These are phyloP conservation scores for Pleodorina starrii DNA, from an alignment of 139 green algal species.

Conservation along the genomic window DNA sequence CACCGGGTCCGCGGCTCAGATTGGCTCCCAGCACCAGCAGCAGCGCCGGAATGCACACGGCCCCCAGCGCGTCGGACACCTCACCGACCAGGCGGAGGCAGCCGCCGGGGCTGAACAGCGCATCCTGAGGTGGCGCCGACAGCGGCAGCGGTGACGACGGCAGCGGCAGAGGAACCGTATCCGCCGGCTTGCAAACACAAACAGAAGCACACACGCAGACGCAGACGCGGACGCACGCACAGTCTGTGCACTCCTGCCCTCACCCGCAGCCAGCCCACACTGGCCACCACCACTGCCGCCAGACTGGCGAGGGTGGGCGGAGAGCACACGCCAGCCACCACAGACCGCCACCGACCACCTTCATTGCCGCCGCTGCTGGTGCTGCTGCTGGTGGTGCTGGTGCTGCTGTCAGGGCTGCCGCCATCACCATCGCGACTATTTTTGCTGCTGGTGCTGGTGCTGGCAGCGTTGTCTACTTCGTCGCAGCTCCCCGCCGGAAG, in stretches of 20 bases:
- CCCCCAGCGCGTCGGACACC: conserved; percentile 41
- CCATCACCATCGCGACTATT: background rate
- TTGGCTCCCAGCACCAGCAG: conserved; percentile 71
- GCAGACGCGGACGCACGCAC: too few species aligned
- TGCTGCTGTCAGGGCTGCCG: conserved; percentile 8
- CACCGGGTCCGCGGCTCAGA: conserved; percentile 38
- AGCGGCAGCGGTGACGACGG: too few species aligned
- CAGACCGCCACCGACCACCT: background rate
- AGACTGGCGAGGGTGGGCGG: conserved; percentile 53
- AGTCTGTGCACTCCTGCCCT: background rate
- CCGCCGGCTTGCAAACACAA: too few species aligned
- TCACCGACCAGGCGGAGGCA: conserved; percentile 57
- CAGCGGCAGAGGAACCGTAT: too few species aligned
- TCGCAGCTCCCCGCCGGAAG: background rate
- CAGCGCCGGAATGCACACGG: conserved; percentile 58
- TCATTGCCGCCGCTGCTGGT: background rate
- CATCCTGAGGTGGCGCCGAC: conserved; percentile 28
- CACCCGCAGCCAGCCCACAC: conserved; percentile 31
- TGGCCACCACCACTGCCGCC: conserved; percentile 48
- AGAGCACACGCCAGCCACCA: conserved; percentile 38
- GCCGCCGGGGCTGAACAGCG: conserved; percentile 49
- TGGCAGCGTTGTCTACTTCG: background rate
- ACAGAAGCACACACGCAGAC: too few species aligned
- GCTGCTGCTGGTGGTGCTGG: conserved; percentile 8
- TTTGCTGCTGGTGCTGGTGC: background rate